These are phyloP conservation scores for Hypoxylon sp. DNA, from an alignment of 2,329 filamentous ascomycete genomes.

Conservation along the genomic window DNA sequence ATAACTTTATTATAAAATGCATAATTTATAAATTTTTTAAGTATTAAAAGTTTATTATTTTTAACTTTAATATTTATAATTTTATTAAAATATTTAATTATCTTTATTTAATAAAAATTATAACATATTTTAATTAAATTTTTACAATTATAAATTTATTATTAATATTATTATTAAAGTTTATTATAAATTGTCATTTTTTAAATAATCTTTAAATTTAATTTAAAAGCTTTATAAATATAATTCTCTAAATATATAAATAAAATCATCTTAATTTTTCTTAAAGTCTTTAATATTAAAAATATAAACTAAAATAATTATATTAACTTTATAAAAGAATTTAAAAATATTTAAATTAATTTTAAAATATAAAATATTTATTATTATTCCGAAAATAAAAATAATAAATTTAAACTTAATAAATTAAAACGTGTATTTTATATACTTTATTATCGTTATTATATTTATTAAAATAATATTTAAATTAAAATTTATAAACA, in stretches of 20 bases:
- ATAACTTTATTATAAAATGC: background rate
- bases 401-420: slow-evolving; percentile 2
- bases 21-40: slow-evolving; percentile 1
- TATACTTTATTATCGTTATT: background rate
- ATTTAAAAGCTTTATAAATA: background rate
- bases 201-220: background rate
- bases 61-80: background rate
- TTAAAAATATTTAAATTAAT: background rate
- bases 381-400: background rate
- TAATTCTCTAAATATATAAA: background rate
- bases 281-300: background rate
- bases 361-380: background rate
- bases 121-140: background rate
- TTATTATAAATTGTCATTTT: background rate
- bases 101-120: background rate
- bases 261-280: background rate
- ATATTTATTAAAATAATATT: background rate
- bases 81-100: background rate
- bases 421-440: background rate
- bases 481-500: background rate
- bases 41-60: background rate
- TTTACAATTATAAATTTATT: background rate
- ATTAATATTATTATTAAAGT: background rate
- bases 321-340: background rate
- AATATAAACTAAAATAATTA: background rate